phyloP scores from a whole-genome alignment of 2,329 filamentous ascomycete species.

The Beauveria asiatica region DNA sequence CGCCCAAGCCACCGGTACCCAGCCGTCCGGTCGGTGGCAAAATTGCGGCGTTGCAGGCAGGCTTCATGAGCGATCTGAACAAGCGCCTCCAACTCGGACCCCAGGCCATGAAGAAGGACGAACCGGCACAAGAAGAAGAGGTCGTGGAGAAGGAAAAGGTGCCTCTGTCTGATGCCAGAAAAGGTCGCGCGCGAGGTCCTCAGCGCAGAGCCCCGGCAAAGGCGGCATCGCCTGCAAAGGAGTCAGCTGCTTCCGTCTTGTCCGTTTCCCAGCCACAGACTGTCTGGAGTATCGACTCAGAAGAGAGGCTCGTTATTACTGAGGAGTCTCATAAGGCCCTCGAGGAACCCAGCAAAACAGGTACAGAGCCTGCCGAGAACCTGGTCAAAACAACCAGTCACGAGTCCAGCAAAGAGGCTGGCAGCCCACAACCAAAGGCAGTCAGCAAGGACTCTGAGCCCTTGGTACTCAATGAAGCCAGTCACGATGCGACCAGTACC shows the following conservation, averaged over 20 bases:
- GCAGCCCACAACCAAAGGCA: background rate
- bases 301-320: constrained; percentile 28
- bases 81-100: constrained; percentile 81
- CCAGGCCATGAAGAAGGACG: constrained; percentile 68
- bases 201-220: constrained; percentile 61
- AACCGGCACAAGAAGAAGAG: constrained; percentile 49
- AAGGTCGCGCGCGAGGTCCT: constrained; percentile 82
- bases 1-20: constrained; percentile 75
- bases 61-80: constrained; percentile 89
- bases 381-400: background rate
- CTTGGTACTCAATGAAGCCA: background rate
- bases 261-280: constrained; percentile 40
- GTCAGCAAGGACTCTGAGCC: background rate
- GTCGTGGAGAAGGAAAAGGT: constrained; percentile 55
- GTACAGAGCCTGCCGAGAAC: background rate
- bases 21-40: constrained; percentile 68
- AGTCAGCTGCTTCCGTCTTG: constrained; percentile 28
- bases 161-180: constrained; percentile 81
- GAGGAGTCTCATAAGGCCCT: background rate
- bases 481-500: background rate
- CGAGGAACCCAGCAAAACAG: background rate
- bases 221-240: constrained; percentile 22
- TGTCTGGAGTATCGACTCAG: constrained; percentile 43
- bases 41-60: constrained; percentile 82
- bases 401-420: background rate